These are phyloP conservation scores for Bonia amplexicaulis DNA, from an alignment of 176 grass and related monocot species.

Conservation along the genomic window DNA sequence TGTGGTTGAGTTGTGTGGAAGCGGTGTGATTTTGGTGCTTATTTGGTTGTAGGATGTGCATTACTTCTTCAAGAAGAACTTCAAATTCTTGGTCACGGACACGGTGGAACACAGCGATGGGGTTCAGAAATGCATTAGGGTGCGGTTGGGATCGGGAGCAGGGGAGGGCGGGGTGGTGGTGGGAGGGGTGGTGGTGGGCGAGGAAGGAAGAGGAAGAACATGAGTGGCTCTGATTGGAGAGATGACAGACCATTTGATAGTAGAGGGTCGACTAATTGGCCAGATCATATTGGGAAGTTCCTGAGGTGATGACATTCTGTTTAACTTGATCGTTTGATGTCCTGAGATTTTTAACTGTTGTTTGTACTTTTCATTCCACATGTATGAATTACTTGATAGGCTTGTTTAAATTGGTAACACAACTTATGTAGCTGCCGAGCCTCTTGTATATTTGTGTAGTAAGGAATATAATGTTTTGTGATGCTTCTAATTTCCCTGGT, in stretches of 20 bases:
- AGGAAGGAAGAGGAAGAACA: conserved; percentile 73
- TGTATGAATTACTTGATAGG: neutral
- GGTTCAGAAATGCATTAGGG: conserved; percentile 62
- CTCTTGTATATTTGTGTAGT: neutral
- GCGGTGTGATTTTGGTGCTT: neutral
- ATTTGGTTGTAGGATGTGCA: conserved; percentile 63
- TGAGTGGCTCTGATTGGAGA: conserved; percentile 42
- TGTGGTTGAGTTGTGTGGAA: neutral
- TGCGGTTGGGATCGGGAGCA: conserved; percentile 48
- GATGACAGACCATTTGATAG: conserved; percentile 71
- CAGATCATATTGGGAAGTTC: conserved; percentile 68
- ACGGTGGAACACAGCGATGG: conserved; percentile 76
- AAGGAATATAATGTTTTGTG: neutral
- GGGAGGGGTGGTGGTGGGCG: conserved; percentile 19
- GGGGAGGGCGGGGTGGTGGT: conserved; percentile 18
- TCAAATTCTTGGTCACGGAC: conserved; percentile 87
- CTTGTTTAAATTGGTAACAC: neutral
- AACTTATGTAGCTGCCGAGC: neutral
- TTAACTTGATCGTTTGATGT: neutral
- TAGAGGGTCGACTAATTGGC: conserved; percentile 76
- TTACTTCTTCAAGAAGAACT: conserved; percentile 79
- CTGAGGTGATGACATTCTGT: conserved; percentile 49
- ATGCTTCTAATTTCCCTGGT: neutral
- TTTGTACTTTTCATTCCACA: neutral
- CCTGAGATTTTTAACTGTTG: neutral